A percentile compares a stretch with the other conserved stretches of the same genome.
These are phyloP conservation scores for Acidiella bohemica DNA, from an alignment of 495 filamentous ascomycete genomes.

Conservation along the genomic window DNA sequence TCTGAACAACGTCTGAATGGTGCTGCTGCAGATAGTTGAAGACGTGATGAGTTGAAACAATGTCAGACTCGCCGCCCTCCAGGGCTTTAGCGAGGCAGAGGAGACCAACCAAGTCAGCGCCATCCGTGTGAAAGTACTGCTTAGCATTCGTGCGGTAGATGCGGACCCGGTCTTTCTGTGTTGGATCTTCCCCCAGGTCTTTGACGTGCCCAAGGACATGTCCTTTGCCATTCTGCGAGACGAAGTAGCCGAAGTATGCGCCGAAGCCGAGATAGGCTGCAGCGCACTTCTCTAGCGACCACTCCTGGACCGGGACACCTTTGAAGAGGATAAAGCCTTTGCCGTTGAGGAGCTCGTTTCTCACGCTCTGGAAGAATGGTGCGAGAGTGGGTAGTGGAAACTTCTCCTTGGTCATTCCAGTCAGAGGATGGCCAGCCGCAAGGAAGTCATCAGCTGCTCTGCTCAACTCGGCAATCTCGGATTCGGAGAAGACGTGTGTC, in stretches of 20 bases:
- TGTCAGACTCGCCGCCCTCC: slow-evolving; percentile 74
- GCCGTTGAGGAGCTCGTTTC: slow-evolving; percentile 62
- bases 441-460: slow-evolving; percentile 56
- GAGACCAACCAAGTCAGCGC: slow-evolving; percentile 70
- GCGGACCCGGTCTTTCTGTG: slow-evolving; percentile 65
- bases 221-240: slow-evolving; percentile 74
- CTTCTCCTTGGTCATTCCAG: slow-evolving; percentile 57
- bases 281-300: slow-evolving; percentile 69
- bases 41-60: slow-evolving; percentile 65
- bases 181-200: slow-evolving; percentile 71
- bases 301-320: slow-evolving; percentile 59
- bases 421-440: slow-evolving; percentile 45
- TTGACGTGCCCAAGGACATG: slow-evolving; percentile 87
- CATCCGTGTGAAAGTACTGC: slow-evolving; percentile 74
- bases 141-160: slow-evolving; percentile 78
- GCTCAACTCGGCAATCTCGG: slow-evolving; percentile 58
- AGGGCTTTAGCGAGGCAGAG: slow-evolving; percentile 67
- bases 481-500: slow-evolving; percentile 54
- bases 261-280: slow-evolving; percentile 83
- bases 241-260: slow-evolving; percentile 73
- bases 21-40: slow-evolving; percentile 66
- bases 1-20: slow-evolving; percentile 64
- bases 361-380: slow-evolving; percentile 40
- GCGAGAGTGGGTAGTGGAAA: slow-evolving; percentile 55
- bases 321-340: slow-evolving; percentile 88